Evolutionary conservation across 257 asterid species (phyloP).

Genomic region (Handroanthus guayacan): DNA sequence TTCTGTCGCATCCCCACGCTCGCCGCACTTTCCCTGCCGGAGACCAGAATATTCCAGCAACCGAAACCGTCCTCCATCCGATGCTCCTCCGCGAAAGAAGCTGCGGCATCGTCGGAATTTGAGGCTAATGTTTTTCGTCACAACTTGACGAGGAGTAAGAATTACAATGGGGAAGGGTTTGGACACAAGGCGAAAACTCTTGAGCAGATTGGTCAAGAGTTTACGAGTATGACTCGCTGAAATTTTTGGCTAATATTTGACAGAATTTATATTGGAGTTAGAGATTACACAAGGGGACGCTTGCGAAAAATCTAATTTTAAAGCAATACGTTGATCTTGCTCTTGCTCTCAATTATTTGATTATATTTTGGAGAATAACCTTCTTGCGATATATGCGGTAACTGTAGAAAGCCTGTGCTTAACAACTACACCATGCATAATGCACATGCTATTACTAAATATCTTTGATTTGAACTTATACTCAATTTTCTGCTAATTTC

Average conservation of each 20-base stretch:
- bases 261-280: too few relatives aligned
- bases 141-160: slow-evolving; percentile 86
- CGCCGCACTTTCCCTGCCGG: slow-evolving; percentile 64
- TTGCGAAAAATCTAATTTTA: too few relatives aligned
- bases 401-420: too few relatives aligned
- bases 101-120: slow-evolving; percentile 62
- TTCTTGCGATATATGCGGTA: too few relatives aligned
- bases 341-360: too few relatives aligned
- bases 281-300: too few relatives aligned
- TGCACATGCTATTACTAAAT: too few relatives aligned
- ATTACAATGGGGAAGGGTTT: slow-evolving; percentile 91
- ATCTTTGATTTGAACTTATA: too few relatives aligned
- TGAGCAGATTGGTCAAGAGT: slow-evolving; percentile 81
- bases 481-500: too few relatives aligned
- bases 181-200: slow-evolving; percentile 81
- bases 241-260: slow-evolving; percentile 1
- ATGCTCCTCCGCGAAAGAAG: slow-evolving; percentile 69
- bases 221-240: slow-evolving; percentile 64
- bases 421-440: too few relatives aligned
- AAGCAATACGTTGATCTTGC: too few relatives aligned
- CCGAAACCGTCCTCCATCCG: slow-evolving; percentile 61
- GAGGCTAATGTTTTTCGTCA: slow-evolving; percentile 85
- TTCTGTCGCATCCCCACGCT: slow-evolving; percentile 61
- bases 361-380: too few relatives aligned
- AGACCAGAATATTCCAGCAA: slow-evolving; percentile 51